phyloP scores from a whole-genome alignment of 129 eudicot genomes.

The Dittrichia graveolens region DNA sequence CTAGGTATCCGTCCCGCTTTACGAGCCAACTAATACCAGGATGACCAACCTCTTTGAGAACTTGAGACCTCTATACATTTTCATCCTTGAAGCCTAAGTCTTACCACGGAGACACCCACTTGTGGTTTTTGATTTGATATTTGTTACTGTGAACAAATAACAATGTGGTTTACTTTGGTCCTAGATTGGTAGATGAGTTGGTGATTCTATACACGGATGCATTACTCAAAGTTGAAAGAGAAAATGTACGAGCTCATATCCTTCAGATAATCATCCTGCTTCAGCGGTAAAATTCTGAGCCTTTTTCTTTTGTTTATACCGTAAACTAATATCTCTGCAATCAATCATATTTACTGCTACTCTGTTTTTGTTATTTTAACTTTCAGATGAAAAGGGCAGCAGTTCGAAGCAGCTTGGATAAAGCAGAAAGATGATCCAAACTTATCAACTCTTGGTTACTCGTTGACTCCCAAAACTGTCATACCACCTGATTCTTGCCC shows the following conservation, averaged over 20 bases:
- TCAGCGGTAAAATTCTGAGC: slow-evolving; percentile 51
- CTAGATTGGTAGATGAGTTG: slow-evolving; percentile 84
- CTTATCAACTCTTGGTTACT: slow-evolving; percentile 49
- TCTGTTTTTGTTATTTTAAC: background rate
- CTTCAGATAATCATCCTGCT: slow-evolving; percentile 60
- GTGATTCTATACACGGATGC: slow-evolving; percentile 79
- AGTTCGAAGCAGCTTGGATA: slow-evolving; percentile 72
- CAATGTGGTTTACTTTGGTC: slow-evolving; percentile 7
- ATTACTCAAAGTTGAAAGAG: slow-evolving; percentile 60
- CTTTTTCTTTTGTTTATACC: background rate
- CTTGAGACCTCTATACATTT: no score
- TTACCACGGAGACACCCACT: background rate
- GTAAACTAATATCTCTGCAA: background rate
- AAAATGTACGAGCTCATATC: slow-evolving; percentile 59
- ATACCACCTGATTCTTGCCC: slow-evolving; percentile 22
- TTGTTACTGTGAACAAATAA: background rate
- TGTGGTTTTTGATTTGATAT: background rate
- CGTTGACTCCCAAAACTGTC: slow-evolving; percentile 21
- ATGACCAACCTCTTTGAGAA: no score
- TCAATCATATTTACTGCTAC: no score
- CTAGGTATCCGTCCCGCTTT: no score
- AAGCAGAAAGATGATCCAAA: slow-evolving; percentile 80
- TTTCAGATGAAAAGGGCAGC: slow-evolving; percentile 70
- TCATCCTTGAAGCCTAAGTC: no score
- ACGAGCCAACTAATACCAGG: no score